Conservation (phyloP, 192 early-diverging fungal species). For the Gaertneriomyces sp. region DNA sequence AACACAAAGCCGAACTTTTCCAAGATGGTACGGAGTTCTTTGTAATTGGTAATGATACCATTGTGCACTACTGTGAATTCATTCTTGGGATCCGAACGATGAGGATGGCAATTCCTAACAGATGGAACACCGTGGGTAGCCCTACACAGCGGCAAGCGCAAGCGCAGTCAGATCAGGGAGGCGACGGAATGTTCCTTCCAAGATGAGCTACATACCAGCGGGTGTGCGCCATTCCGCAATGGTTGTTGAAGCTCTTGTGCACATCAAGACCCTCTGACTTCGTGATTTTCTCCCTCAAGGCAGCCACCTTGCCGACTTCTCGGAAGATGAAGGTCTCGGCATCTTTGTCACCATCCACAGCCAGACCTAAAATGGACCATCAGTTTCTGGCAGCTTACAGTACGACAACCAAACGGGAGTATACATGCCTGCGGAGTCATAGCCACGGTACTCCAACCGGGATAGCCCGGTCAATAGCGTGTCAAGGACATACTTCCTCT, state of each 20-base stretch:
- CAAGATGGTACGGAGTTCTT: constrained; percentile 53
- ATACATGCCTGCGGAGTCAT: constrained; percentile 55
- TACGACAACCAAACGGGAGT: not conserved
- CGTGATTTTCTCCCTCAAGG: constrained; percentile 50
- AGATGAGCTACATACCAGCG: constrained; percentile 39
- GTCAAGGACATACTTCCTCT: constrained; percentile 53
- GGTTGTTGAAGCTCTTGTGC: constrained; percentile 42
- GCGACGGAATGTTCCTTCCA: too few relatives aligned
- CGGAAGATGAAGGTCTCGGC: constrained; percentile 43
- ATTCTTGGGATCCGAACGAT: constrained; percentile 58
- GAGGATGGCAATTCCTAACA: constrained; percentile 59
- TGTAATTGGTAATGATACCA: constrained; percentile 67
- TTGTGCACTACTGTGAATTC: constrained; percentile 66
- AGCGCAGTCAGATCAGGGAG: too few relatives aligned
- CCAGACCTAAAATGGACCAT: constrained; percentile 20
- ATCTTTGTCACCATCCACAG: constrained; percentile 67
- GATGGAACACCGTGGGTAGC: constrained; percentile 65
- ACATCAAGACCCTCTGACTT: constrained; percentile 56
- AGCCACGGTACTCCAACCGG: constrained; percentile 62
- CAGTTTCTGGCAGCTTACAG: too few relatives aligned
- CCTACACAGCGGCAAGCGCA: constrained; percentile 21
- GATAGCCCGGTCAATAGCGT: constrained; percentile 53
- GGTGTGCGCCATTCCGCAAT: constrained; percentile 62
- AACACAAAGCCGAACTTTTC: constrained; percentile 77
- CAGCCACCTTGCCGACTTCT: constrained; percentile 55